Evolutionary conservation across 1,284 basidiomycete species (phyloP), one percentile per base, ranked within the genome.

Genomic region (Schizopora paradoxa): DNA sequence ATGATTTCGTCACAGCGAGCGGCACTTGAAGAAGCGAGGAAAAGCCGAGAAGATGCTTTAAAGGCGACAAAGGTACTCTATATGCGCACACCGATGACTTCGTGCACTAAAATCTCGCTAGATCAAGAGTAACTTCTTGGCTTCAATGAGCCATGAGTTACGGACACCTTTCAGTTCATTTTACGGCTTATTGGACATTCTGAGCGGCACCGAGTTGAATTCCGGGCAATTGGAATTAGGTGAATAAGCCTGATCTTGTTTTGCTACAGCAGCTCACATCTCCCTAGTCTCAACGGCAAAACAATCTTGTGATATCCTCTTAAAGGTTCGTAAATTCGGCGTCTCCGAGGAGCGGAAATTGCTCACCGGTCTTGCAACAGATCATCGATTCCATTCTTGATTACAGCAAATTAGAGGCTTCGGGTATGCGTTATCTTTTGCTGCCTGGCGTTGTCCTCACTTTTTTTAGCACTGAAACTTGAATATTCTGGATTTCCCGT

Each of bases 371-470:
- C 26, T 37, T 21, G 6, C 16, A 2, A 31, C n/a, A 84, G 80
- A 84, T 85, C 57, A 85, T 85, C 54, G 81, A 84, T 59, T 82
- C 79, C 2, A 83, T 85, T 42, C 61, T 85, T 52, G 82, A 84
- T 56, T 84, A 84, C 60, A 83, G 80, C 63, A 84, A 84, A 57
- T 64, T 85, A 2, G 82, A 85, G 57, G 82, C 82, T 16, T 83
- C 79, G 45, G 79, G 79, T 77, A 56, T 31, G 59, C 50, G 39
- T 41, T 14, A 40, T 14, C 5, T 21, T 5, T 3, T 31, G 6
- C n/a, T 19, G 19, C 23, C 29, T 22, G 36, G 42, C 42, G 16
- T 41, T 31, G 45, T 52, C 14, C 54, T 38, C 16, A 39, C 14
- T 8, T 19, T 26, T 18, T 31, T 8, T 52, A 82, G 82, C 82